A percentile compares a stretch with the other conserved stretches of the same genome.
phyloP scores from a whole-genome alignment of 2,329 filamentous ascomycete species.

The Mollisia scopiformis region DNA sequence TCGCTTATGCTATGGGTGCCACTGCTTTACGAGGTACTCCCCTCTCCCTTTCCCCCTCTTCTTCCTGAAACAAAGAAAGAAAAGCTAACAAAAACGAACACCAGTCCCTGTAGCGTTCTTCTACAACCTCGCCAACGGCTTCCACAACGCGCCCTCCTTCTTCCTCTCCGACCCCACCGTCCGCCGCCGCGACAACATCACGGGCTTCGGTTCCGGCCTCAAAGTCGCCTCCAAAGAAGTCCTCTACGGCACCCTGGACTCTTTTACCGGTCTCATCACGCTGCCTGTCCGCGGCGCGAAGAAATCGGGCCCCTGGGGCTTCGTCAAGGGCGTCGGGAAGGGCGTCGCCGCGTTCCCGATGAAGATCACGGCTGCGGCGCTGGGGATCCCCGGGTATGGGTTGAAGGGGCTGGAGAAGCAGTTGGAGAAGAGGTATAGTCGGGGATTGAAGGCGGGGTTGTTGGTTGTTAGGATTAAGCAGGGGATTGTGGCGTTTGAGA shows the following conservation, averaged over 20 bases:
- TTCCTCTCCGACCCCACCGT: slow-evolving; percentile 72
- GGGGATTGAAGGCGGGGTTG: slow-evolving; percentile 25
- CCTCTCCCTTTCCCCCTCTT: not conserved
- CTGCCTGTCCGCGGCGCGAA: slow-evolving; percentile 54
- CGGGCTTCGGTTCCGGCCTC: slow-evolving; percentile 65
- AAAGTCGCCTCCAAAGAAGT: slow-evolving; percentile 63
- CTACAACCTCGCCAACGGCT: slow-evolving; percentile 66
- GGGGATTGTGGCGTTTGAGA: slow-evolving; percentile 31
- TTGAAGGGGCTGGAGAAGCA: slow-evolving; percentile 32
- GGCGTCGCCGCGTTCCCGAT: slow-evolving; percentile 59
- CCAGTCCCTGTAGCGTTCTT: slow-evolving; percentile 48
- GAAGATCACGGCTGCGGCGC: slow-evolving; percentile 54
- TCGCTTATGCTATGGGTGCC: slow-evolving; percentile 19
- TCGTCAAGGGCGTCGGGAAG: slow-evolving; percentile 56
- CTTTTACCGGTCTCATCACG: slow-evolving; percentile 61
- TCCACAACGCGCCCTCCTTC: slow-evolving; percentile 66
- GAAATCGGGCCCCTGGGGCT: slow-evolving; percentile 41
- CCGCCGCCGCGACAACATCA: slow-evolving; percentile 55
- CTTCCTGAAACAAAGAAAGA: too few species aligned
- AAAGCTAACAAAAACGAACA: too few species aligned
- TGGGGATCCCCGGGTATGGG: slow-evolving; percentile 28
- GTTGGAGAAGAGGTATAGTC: slow-evolving; percentile 24
- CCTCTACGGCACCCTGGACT: slow-evolving; percentile 64
- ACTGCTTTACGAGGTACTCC: slow-evolving; percentile 20
- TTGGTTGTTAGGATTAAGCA: slow-evolving; percentile 27